Percentiles rank a stretch among this genome's conserved stretches.
Conservation (phyloP, 768 basidiomycete species). For the Termitomyces sp. region DNA sequence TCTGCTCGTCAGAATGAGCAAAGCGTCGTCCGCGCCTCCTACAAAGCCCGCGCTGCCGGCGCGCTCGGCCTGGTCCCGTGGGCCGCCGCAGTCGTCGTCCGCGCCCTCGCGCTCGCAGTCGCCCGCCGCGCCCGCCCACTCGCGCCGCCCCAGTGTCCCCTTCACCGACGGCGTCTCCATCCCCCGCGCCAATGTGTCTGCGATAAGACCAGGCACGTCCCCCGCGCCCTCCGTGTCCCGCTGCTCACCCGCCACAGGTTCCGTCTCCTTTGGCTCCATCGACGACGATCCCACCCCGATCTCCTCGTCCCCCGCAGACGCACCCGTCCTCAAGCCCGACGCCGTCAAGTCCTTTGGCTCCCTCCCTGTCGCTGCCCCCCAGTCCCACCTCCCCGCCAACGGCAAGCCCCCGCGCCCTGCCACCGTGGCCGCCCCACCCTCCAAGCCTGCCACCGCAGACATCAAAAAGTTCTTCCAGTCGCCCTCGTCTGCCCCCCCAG, state of each 20-base stretch:
- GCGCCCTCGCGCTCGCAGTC: slow-evolving; percentile 75
- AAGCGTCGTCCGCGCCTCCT: slow-evolving; percentile 71
- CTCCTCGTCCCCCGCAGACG: slow-evolving; percentile 76
- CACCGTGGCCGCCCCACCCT: slow-evolving; percentile 21
- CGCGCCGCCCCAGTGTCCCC: slow-evolving; percentile 67
- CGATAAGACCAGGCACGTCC: slow-evolving; percentile 60
- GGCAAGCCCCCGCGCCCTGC: slow-evolving; percentile 41
- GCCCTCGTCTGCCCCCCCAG: slow-evolving; percentile 38
- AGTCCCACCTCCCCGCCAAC: slow-evolving; percentile 49
- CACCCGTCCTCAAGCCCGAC: slow-evolving; percentile 61
- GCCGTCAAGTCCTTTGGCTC: slow-evolving; percentile 81
- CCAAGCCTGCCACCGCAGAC: slow-evolving; percentile 45
- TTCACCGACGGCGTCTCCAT: slow-evolving; percentile 80
- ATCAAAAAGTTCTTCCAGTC: slow-evolving; percentile 61
- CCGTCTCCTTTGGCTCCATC: slow-evolving; percentile 87
- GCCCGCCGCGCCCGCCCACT: slow-evolving; percentile 47
- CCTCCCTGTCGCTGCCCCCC: slow-evolving; percentile 74
- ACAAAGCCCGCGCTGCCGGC: slow-evolving; percentile 69
- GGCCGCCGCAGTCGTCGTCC: slow-evolving; percentile 72
- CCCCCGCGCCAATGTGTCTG: slow-evolving; percentile 58
- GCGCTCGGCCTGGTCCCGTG: slow-evolving; percentile 90
- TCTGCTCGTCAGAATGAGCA: slow-evolving; percentile 78
- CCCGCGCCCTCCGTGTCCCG: neutral
- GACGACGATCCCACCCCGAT: slow-evolving; percentile 74
- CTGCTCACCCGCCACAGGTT: slow-evolving; percentile 33